phyloP scores from a whole-genome alignment of 768 basidiomycete genomes.

The Daedalea quercina region DNA sequence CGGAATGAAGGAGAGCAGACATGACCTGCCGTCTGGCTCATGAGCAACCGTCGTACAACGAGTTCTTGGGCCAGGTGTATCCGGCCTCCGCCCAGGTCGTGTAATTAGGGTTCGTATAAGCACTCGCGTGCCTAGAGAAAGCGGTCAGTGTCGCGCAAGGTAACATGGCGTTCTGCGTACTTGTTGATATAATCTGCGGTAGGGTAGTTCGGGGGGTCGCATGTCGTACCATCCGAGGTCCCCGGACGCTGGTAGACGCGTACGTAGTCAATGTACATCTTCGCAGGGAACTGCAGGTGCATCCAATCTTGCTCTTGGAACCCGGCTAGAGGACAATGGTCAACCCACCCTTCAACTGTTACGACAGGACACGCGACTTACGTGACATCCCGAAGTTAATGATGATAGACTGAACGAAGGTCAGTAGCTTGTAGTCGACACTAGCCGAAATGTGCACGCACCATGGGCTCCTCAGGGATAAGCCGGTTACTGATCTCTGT shows the following conservation, averaged over 20 bases:
- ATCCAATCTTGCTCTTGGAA: slow-evolving; percentile 73
- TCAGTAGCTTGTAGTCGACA: neutral
- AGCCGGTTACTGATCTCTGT: slow-evolving; percentile 58
- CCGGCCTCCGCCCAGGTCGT: slow-evolving; percentile 83
- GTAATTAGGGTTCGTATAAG: slow-evolving; percentile 76
- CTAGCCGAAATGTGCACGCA: slow-evolving; percentile 28
- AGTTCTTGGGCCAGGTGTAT: slow-evolving; percentile 70
- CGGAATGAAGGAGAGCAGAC: neutral
- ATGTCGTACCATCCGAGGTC: slow-evolving; percentile 58
- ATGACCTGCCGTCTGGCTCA: slow-evolving; percentile 8
- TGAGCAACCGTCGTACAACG: slow-evolving; percentile 28
- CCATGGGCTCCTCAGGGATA: slow-evolving; percentile 90
- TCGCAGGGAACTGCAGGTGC: slow-evolving; percentile 68
- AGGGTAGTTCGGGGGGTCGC: slow-evolving; percentile 72
- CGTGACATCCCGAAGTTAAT: slow-evolving; percentile 80
- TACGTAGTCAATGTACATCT: slow-evolving; percentile 87
- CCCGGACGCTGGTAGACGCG: slow-evolving; percentile 81
- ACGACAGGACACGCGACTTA: slow-evolving; percentile 20
- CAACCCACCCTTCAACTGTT: neutral
- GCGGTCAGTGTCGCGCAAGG: neutral
- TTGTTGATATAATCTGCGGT: slow-evolving; percentile 73
- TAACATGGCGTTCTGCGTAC: slow-evolving; percentile 29
- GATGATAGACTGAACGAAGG: slow-evolving; percentile 51
- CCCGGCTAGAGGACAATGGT: slow-evolving; percentile 29
- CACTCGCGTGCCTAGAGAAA: slow-evolving; percentile 33